Base-by-base conservation (phyloP, 495 filamentous ascomycete genomes). In the Neurospora sp. region DNA sequence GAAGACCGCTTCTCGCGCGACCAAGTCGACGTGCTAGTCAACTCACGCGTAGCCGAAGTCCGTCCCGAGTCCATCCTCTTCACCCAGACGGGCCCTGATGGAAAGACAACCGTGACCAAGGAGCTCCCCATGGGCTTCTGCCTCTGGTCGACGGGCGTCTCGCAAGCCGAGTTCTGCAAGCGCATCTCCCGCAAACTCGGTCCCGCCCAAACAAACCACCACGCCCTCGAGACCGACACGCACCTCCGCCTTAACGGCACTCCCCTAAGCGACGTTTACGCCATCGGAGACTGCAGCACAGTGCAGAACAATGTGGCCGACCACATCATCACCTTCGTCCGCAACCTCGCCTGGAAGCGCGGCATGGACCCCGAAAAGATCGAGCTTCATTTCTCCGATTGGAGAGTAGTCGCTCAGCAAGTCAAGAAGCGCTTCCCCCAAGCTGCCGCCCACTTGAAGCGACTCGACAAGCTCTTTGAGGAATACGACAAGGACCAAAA, bases 81-180 rank as follows among this genome's bases (percentile, higher is more conserved):
- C 84, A 91, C 90, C 5, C 95, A 99, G 80, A 88, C 91, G 71
- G 83, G 83, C 72, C 88, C 91, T 44, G 83, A 92, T 71, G 94
- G 94, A 41, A 87, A 91, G 69, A 31, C 27, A 3, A 83, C 88
- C 4, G 76, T 97, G 42, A 91, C 89, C 31, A 99, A 98, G 80
- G 94, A 98, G 73, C 89, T 99, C 4, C 96, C 96, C 0, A 96
- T 93, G 85, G 95, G 92, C 68, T 97, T 99, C 82, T 98, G 96
- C 77, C 85, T 99, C 7, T 99, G 96, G 96, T 98, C 96, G 0
- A 99, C 96, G 2, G 96, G 96, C 71, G 95, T 99, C 48, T 91
- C 94, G 1, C 96, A 97, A 80, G 91, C 92, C 20, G 89, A 91
- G 12, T 88, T 99, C 75, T 91, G 88, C 80, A 87, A 93, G 81